Evolutionary conservation across 2,329 filamentous ascomycete species (phyloP).

Genomic region (Fusarium staphyleae): DNA sequence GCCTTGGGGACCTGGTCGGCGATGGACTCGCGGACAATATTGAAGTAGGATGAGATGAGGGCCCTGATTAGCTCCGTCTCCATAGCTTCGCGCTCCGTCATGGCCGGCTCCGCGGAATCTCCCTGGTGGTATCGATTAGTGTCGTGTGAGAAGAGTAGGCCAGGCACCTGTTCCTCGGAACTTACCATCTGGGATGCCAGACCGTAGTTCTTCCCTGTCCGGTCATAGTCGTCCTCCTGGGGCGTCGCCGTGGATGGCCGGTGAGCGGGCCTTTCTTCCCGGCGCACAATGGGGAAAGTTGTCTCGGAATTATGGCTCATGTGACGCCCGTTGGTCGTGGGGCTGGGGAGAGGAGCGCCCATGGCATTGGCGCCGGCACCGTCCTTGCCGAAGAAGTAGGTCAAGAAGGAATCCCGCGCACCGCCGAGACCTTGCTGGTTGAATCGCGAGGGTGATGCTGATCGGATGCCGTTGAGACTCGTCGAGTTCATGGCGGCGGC

Average conservation of each 20-base stretch:
- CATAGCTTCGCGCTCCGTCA: slow-evolving; percentile 95
- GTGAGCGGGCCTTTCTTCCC: slow-evolving; percentile 66
- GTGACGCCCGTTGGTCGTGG: slow-evolving; percentile 60
- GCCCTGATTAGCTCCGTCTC: slow-evolving; percentile 97
- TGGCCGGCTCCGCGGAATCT: slow-evolving; percentile 76
- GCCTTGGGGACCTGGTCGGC: slow-evolving; percentile 98
- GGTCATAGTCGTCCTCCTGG: slow-evolving; percentile 53
- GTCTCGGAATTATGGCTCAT: slow-evolving; percentile 81
- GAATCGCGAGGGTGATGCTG: slow-evolving; percentile 58
- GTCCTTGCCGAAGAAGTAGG: slow-evolving; percentile 99
- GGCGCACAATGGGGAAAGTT: slow-evolving; percentile 81
- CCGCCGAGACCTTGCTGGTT: slow-evolving; percentile 66
- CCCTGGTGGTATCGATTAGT: slow-evolving; percentile 50
- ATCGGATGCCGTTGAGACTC: slow-evolving; percentile 60
- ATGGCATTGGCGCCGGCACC: slow-evolving; percentile 64
- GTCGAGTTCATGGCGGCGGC: slow-evolving; percentile 60
- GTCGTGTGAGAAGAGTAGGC: slow-evolving; percentile 17
- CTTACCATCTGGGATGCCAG: slow-evolving; percentile 67
- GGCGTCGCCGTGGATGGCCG: slow-evolving; percentile 54
- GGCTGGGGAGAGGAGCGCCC: slow-evolving; percentile 48
- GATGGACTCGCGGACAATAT: slow-evolving; percentile 98
- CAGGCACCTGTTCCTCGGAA: slow-evolving; percentile 31
- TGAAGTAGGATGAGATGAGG: slow-evolving; percentile 98
- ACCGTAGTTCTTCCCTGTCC: slow-evolving; percentile 49
- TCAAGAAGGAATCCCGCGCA: slow-evolving; percentile 89